Conservation (phyloP, 2,329 filamentous ascomycete species). For the Helicocarpus griseus region DNA sequence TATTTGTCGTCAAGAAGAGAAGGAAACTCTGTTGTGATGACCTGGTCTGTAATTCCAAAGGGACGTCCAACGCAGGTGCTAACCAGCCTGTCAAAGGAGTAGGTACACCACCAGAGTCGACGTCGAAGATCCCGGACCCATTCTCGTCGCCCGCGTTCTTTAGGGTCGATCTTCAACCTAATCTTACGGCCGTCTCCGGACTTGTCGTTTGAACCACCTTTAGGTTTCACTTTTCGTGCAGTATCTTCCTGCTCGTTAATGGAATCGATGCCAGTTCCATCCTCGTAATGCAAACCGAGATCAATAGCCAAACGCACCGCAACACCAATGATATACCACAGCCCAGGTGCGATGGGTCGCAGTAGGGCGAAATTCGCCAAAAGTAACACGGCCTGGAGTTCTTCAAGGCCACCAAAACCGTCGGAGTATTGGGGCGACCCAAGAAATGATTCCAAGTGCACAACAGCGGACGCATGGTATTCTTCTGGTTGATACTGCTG, state of each 20-base stretch:
- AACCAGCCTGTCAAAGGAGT: conserved; percentile 88
- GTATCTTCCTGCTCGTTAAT: conserved; percentile 28
- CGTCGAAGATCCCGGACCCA: conserved; percentile 80
- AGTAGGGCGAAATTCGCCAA: conserved; percentile 86
- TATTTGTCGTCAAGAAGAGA: conserved; percentile 79
- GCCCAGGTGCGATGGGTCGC: conserved; percentile 78
- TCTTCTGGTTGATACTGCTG: conserved; percentile 75
- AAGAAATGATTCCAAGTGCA: conserved; percentile 80
- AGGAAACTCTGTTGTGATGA: conserved; percentile 91
- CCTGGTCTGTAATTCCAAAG: conserved; percentile 90
- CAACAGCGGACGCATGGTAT: conserved; percentile 89
- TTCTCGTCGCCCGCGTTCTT: conserved; percentile 59
- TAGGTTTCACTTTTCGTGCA: conserved; percentile 6
- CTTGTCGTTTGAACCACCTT: conserved; percentile 7
- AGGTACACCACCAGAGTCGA: conserved; percentile 93
- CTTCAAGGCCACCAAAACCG: conserved; percentile 76
- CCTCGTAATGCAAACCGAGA: conserved; percentile 85
- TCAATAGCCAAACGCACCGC: conserved; percentile 85
- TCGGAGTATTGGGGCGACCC: conserved; percentile 52
- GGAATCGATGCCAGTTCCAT: conserved; percentile 58
- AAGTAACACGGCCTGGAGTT: conserved; percentile 84
- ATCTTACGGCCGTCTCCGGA: conserved; percentile 2
- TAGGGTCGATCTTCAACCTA: conserved; percentile 36
- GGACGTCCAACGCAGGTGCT: conserved; percentile 88
- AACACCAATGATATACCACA: conserved; percentile 97